Conservation (phyloP, 345 rosid genomes). For the Tarenaya hassleriana region DNA sequence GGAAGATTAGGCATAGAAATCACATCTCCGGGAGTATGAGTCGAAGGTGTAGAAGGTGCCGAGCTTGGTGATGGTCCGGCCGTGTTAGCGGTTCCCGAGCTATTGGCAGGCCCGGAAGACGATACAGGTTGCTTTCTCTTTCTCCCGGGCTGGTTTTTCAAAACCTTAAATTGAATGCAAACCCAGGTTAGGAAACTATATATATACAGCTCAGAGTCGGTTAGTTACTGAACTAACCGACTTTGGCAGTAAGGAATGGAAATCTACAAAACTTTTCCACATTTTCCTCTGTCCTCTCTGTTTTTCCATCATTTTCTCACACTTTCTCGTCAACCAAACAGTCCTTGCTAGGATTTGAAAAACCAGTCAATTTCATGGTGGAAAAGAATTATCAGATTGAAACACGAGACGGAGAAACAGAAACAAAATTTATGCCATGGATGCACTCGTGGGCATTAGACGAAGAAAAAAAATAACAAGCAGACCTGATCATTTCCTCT, state of each 20-base stretch:
- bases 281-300: too few relatives aligned
- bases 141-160: slow-evolving; percentile 88
- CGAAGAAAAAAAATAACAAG: slow-evolving; percentile 10
- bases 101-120: slow-evolving; percentile 98
- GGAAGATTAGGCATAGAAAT: slow-evolving; percentile 86
- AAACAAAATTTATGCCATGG: slow-evolving; percentile 3
- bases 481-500: slow-evolving; percentile 97
- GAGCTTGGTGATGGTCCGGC: slow-evolving; percentile 99
- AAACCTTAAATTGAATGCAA: slow-evolving; percentile 51
- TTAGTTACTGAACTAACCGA: too few relatives aligned
- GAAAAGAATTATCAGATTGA: neutral
- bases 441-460: slow-evolving; percentile 2
- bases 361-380: neutral
- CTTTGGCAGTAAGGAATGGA: too few relatives aligned
- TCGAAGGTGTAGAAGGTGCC: slow-evolving; percentile 97
- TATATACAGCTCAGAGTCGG: too few relatives aligned
- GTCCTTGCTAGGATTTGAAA: too few relatives aligned
- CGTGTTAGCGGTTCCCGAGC: slow-evolving; percentile 97
- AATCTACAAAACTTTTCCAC: too few relatives aligned
- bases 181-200: slow-evolving; percentile 36
- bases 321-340: too few relatives aligned
- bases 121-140: slow-evolving; percentile 97
- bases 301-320: too few relatives aligned
- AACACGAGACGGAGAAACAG: neutral
- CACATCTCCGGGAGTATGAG: slow-evolving; percentile 94